These are phyloP conservation scores for Eucalyptus cladocalyx DNA, from an alignment of 345 rosid species.

Conservation along the genomic window DNA sequence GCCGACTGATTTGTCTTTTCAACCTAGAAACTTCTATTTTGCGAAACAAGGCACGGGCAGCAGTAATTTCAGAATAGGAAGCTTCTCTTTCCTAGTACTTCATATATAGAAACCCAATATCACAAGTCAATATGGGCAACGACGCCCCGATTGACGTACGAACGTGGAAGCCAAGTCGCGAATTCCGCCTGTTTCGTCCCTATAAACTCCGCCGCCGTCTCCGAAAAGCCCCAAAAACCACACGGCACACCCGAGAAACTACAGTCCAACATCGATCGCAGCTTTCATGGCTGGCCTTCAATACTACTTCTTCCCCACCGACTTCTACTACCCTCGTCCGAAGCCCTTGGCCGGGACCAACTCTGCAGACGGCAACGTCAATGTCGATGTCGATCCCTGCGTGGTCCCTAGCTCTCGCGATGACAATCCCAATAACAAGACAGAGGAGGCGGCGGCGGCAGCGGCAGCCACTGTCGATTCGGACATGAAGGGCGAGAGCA, in stretches of 20 bases:
- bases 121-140: not conserved
- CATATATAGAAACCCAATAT: not conserved
- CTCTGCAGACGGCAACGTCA: not conserved
- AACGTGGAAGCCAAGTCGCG: not conserved
- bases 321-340: conserved; percentile 4
- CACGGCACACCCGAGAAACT: not conserved
- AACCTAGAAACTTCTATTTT: not conserved
- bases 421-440: not conserved
- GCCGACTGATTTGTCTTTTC: not conserved
- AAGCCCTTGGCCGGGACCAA: not conserved
- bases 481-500: not conserved
- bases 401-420: not conserved
- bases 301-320: conserved; percentile 12
- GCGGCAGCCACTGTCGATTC: not conserved
- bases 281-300: conserved; percentile 8
- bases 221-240: not conserved
- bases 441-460: not conserved
- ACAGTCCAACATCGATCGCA: not conserved
- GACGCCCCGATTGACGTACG: not conserved
- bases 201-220: not conserved
- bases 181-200: not conserved
- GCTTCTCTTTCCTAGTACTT: not conserved
- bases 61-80: not conserved
- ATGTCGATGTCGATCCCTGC: not conserved
- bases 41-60: not conserved